Evolutionary conservation across 2,329 filamentous ascomycete species (phyloP).

Genomic region (Fusarium falciforme): DNA sequence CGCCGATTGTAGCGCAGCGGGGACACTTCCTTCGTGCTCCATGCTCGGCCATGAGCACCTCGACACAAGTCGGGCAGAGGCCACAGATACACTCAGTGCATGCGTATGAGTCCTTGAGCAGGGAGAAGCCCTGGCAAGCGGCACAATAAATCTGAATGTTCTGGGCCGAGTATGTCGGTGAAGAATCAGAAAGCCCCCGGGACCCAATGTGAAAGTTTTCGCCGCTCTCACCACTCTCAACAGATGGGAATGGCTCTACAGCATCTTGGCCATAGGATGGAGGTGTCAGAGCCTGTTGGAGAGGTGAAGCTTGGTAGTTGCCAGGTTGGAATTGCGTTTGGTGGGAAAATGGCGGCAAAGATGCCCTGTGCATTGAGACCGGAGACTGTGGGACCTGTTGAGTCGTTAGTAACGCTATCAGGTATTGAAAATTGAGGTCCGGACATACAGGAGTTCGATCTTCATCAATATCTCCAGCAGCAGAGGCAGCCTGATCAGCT

Average conservation of each 20-base stretch:
- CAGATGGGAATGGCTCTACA: constrained; percentile 86
- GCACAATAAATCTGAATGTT: constrained; percentile 92
- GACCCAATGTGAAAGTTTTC: constrained; percentile 78
- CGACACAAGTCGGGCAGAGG: constrained; percentile 88
- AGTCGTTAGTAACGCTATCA: constrained; percentile 37
- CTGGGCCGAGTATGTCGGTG: constrained; percentile 78
- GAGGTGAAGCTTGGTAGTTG: constrained; percentile 87
- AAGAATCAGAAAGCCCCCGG: constrained; percentile 75
- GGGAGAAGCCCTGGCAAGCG: constrained; percentile 81
- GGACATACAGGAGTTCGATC: constrained; percentile 82
- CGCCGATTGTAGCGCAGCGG: constrained; percentile 81
- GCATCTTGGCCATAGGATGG: constrained; percentile 76
- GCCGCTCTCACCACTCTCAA: constrained; percentile 81
- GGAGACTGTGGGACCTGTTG: constrained; percentile 72
- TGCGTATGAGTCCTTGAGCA: constrained; percentile 86
- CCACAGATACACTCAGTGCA: constrained; percentile 98
- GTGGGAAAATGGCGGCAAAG: constrained; percentile 68
- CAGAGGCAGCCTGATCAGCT: constrained; percentile 77
- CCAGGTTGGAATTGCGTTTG: constrained; percentile 71
- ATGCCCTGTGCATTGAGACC: constrained; percentile 71
- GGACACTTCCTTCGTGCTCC: constrained; percentile 82
- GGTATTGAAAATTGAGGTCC: background rate
- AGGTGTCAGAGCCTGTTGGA: constrained; percentile 91
- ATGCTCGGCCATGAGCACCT: constrained; percentile 81
- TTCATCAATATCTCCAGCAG: constrained; percentile 90